Evolutionary conservation across 495 filamentous ascomycete genomes (phyloP).

Genomic region (Aspergillus egyptiacus): DNA sequence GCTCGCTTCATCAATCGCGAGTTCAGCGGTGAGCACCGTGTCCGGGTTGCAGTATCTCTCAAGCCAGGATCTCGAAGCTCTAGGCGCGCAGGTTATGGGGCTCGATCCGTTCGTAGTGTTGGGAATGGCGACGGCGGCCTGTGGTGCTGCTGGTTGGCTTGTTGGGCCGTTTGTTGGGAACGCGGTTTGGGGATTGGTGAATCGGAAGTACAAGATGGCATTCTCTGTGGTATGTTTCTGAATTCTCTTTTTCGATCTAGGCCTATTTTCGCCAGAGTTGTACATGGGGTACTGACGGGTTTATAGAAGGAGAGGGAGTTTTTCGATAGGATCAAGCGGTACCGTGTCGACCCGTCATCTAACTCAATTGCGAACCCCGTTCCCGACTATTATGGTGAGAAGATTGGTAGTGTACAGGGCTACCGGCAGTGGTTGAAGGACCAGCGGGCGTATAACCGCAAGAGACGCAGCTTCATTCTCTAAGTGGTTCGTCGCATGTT

Average conservation of each 20-base stretch:
- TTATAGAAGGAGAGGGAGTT: slow-evolving; percentile 85
- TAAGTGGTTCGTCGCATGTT: slow-evolving; percentile 15
- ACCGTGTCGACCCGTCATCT: slow-evolving; percentile 78
- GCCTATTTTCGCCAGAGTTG: background rate
- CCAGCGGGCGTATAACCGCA: slow-evolving; percentile 93
- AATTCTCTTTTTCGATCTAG: background rate
- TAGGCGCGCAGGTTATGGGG: slow-evolving; percentile 62
- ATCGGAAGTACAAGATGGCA: slow-evolving; percentile 57
- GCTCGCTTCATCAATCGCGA: slow-evolving; percentile 65
- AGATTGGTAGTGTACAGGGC: slow-evolving; percentile 85
- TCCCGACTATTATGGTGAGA: slow-evolving; percentile 74
- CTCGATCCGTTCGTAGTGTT: slow-evolving; percentile 84
- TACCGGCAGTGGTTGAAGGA: slow-evolving; percentile 96
- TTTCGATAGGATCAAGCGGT: slow-evolving; percentile 78
- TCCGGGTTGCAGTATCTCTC: slow-evolving; percentile 59
- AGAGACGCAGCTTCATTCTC: slow-evolving; percentile 60
- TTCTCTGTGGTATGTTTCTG: slow-evolving; percentile 59
- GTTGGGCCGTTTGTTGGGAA: slow-evolving; percentile 74
- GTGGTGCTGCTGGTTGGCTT: slow-evolving; percentile 77
- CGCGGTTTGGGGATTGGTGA: slow-evolving; percentile 62
- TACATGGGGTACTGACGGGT: slow-evolving; percentile 6
- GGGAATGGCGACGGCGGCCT: slow-evolving; percentile 66
- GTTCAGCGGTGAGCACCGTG: slow-evolving; percentile 50
- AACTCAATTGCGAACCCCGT: slow-evolving; percentile 66
- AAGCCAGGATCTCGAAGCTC: slow-evolving; percentile 58